Base-by-base conservation (phyloP, 306 rosid genomes). In the Ormosia emarginata region DNA sequence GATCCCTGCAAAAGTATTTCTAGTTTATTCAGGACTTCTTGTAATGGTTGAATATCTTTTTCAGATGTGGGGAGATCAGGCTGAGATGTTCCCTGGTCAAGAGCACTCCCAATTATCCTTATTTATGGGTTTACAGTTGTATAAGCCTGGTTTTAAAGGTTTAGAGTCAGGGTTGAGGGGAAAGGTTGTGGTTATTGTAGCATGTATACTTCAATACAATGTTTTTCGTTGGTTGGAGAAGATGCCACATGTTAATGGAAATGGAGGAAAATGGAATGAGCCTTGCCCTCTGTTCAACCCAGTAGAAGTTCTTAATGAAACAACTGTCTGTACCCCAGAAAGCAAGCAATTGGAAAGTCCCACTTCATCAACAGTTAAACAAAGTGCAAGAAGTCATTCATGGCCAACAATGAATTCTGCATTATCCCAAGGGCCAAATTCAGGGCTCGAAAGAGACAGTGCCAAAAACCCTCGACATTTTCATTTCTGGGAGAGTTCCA, bases 51-150 rank as follows among this genome's bases (percentile, higher is more conserved):
- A 94, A 66, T 94, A 94, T 88, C 97, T 92, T 81, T 94, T 90
- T 88, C 98, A 92, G 92, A 86, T 94, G 90, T 91, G 93, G 97
- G 98, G 98, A 58, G 81, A 77, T 74, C 93, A 87, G 80, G 94
- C 94, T 74, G 87, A 70, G 78, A 94, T 92, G 97, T 90, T 90
- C 84, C 97, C 98, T 82, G 98, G 96, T 79, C 98, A 94, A 87
- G 86, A 87, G 75, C 81, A 89, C 85, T 86, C 81, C 24, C 71
- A 81, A 8, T 74, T 91, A 49, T 91, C 97, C 71, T 65, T 82
- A 64, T 81, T 94, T 85, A 70, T 94, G 88, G 98, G 98, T 63
- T 89, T 94, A 29, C 89, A 85, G 75, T 85, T 88, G 75, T 91
- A 86, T 87, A 82, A 86, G 53, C 89, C 89, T 7, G 98, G 98